Conservation (phyloP, 2,329 filamentous ascomycete species). For the Teratosphaeria destructans region DNA sequence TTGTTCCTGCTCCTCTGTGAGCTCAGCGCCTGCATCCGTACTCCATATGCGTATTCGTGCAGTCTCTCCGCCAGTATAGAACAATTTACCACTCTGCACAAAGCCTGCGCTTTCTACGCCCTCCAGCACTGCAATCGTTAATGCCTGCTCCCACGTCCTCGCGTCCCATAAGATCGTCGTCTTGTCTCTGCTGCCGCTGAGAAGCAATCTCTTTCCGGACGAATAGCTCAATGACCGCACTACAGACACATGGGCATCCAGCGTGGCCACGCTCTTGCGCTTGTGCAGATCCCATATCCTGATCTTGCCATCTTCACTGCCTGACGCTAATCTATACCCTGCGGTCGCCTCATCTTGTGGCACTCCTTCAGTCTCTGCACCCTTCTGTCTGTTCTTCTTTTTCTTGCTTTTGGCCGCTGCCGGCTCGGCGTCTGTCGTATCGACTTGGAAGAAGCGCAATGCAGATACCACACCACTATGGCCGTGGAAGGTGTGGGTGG, state of each 20-base stretch:
- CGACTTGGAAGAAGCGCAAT: conserved; percentile 72
- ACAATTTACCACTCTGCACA: conserved; percentile 56
- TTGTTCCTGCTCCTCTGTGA: conserved; percentile 62
- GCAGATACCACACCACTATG: conserved; percentile 87
- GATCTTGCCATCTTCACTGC: conserved; percentile 87
- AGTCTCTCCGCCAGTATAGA: conserved; percentile 77
- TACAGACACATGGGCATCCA: conserved; percentile 91
- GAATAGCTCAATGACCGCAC: conserved; percentile 83
- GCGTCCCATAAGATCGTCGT: conserved; percentile 89
- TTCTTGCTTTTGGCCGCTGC: conserved; percentile 27
- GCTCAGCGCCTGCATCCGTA: conserved; percentile 62
- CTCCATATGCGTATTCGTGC: conserved; percentile 79
- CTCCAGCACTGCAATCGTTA: conserved; percentile 75
- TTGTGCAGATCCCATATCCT: conserved; percentile 86
- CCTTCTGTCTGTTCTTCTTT: conserved; percentile 38
- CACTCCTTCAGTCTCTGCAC: conserved; percentile 37
- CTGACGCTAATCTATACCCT: conserved; percentile 75
- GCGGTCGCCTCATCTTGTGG: conserved; percentile 41
- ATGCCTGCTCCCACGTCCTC: conserved; percentile 69
- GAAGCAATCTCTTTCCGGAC: conserved; percentile 57
- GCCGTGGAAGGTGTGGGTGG: conserved; percentile 90
- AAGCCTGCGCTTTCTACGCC: conserved; percentile 78
- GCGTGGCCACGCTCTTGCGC: conserved; percentile 60
- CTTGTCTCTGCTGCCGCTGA: conserved; percentile 85
- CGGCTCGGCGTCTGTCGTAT: conserved; percentile 11